phyloP scores from a whole-genome alignment of 2,329 filamentous ascomycete species.

The Colletotrichum navitas region DNA sequence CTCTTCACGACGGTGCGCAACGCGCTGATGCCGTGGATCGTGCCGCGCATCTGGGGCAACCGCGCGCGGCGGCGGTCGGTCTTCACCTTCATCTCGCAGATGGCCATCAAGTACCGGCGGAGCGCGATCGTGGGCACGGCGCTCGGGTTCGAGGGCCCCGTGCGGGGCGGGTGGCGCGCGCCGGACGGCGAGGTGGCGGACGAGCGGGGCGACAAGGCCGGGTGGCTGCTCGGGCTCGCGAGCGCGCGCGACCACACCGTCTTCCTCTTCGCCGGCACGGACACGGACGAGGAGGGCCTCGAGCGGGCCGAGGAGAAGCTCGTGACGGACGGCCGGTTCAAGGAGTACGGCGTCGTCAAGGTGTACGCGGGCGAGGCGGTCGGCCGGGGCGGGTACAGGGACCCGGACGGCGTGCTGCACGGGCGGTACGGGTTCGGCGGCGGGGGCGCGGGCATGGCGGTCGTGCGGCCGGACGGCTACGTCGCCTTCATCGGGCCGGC shows the following conservation, averaged over 20 bases:
- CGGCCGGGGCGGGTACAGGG: constrained; percentile 36
- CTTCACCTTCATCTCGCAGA: constrained; percentile 56
- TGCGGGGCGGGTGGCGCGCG: constrained; percentile 62
- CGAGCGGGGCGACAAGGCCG: constrained; percentile 28
- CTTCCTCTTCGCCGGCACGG: constrained; percentile 50
- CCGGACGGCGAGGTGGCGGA: constrained; percentile 52
- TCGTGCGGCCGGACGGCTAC: constrained; percentile 51
- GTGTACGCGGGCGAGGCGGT: constrained; percentile 34
- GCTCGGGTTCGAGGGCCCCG: constrained; percentile 48
- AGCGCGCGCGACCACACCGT: constrained; percentile 48
- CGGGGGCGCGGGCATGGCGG: constrained; percentile 45
- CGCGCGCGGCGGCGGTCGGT: constrained; percentile 42
- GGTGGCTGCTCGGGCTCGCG: constrained; percentile 47
- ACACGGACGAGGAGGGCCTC: constrained; percentile 25
- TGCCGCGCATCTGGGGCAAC: constrained; percentile 51
- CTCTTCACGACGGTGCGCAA: constrained; percentile 55
- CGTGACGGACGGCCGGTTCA: constrained; percentile 28
- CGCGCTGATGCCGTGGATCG: constrained; percentile 52
- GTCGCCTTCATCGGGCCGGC: constrained; percentile 49
- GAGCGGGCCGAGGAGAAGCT: constrained; percentile 32
- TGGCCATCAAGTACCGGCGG: constrained; percentile 57
- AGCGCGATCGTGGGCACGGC: constrained; percentile 54
- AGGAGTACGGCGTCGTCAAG: constrained; percentile 41
- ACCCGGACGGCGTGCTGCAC: constrained; percentile 47
- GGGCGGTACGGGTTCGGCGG: constrained; percentile 47